Conservation (phyloP, 75 land plant genomes). For the Sequoiadendron giganteum region DNA sequence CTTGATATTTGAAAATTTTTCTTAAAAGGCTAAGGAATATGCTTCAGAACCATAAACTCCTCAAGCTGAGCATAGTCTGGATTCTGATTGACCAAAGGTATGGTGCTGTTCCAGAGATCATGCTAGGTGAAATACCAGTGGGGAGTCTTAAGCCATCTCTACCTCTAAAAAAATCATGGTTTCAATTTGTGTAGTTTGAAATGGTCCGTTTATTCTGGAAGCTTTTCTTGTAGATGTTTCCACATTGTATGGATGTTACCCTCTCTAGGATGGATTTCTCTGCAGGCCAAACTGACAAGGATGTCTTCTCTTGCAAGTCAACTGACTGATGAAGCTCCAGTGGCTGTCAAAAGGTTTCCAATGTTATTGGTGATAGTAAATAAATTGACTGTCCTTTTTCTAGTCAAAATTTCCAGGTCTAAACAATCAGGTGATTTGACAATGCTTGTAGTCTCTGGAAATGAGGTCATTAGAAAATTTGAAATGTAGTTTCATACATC, state of each 20-base stretch:
- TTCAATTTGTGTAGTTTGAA: neutral
- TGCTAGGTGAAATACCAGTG: neutral
- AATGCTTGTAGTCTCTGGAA: neutral
- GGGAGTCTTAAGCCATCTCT: neutral
- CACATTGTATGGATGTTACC: neutral
- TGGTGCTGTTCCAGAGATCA: neutral
- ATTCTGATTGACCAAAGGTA: neutral
- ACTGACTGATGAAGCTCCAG: neutral
- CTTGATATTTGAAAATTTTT: neutral
- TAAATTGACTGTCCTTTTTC: neutral
- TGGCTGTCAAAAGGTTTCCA: neutral
- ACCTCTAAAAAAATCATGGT: neutral
- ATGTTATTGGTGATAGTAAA: neutral
- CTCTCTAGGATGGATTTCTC: neutral
- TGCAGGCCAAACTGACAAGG: neutral
- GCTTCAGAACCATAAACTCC: neutral
- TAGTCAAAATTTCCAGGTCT: neutral
- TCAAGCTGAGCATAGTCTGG: neutral
- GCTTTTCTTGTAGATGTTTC: neutral
- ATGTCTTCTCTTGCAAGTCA: neutral
- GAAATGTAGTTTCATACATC: neutral
- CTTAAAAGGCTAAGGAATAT: neutral
- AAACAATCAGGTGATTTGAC: neutral
- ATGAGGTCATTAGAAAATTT: neutral
- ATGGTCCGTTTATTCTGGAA: neutral